phyloP scores from a whole-genome alignment of 106 monocot genomes.

The Phalaenopsis equestris region DNA sequence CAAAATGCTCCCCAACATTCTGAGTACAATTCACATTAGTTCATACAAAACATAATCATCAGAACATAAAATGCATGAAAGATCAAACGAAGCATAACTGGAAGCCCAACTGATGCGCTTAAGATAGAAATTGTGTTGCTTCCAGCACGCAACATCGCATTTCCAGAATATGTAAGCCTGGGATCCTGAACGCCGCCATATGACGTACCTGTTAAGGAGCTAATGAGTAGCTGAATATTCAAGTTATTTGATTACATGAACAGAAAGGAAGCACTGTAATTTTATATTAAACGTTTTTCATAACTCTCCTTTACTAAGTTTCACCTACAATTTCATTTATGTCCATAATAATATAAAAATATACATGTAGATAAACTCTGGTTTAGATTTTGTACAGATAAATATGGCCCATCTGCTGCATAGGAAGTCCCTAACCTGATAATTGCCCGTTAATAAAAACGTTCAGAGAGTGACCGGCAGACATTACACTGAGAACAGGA shows the following conservation, averaged over 20 bases:
- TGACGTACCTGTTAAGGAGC: slow-evolving; percentile 40
- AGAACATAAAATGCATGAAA: neutral
- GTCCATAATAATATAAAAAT: no score
- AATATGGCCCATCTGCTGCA: neutral
- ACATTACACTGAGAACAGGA: slow-evolving; percentile 53
- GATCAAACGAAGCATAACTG: slow-evolving; percentile 35
- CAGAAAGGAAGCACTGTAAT: no score
- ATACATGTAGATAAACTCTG: no score
- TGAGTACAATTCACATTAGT: slow-evolving; percentile 12
- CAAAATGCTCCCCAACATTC: slow-evolving; percentile 89
- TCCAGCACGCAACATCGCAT: slow-evolving; percentile 65
- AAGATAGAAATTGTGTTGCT: slow-evolving; percentile 84
- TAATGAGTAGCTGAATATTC: no score
- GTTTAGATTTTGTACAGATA: no score
- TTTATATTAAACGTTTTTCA: no score
- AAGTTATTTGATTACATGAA: no score
- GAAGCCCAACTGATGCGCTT: slow-evolving; percentile 82
- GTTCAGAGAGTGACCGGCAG: slow-evolving; percentile 72
- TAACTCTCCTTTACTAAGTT: no score
- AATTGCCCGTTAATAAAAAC: slow-evolving; percentile 62
- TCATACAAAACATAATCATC: neutral
- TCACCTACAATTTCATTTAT: no score
- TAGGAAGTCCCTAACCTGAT: slow-evolving; percentile 16
- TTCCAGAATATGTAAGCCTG: slow-evolving; percentile 67
- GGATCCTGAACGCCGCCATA: slow-evolving; percentile 80